Percentiles rank a stretch among this genome's conserved stretches.
phyloP scores from a whole-genome alignment of 495 filamentous ascomycete genomes.

The Hyaloscypha variabilis region DNA sequence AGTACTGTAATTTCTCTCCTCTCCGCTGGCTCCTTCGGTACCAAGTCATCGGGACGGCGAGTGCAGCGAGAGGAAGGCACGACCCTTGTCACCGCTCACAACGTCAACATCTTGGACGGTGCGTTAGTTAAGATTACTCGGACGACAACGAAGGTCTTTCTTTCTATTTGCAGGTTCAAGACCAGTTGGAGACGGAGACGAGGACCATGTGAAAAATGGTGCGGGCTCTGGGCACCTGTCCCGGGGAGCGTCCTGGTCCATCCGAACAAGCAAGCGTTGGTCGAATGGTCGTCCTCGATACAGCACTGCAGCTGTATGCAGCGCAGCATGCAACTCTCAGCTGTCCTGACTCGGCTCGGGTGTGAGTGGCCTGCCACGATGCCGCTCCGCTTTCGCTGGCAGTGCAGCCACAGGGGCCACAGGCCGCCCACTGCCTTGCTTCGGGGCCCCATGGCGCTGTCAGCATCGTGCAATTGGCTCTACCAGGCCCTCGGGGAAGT shows the following conservation, averaged over 20 bases:
- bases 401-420: not conserved
- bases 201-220: too few species aligned
- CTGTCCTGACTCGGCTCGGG: not conserved
- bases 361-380: too few species aligned
- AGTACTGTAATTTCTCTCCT: not conserved
- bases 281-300: too few species aligned
- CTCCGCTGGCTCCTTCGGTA: not conserved
- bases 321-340: not conserved
- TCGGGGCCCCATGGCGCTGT: not conserved
- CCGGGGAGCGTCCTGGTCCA: too few species aligned
- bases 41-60: not conserved
- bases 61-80: not conserved
- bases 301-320: too few species aligned
- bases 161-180: too few species aligned
- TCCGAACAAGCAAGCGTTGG: too few species aligned
- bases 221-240: too few species aligned
- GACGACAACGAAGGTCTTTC: too few species aligned
- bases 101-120: too few species aligned
- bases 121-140: not conserved
- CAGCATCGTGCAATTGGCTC: not conserved
- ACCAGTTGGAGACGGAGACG: too few species aligned
- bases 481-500: not conserved
- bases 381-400: not conserved
- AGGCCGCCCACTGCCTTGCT: not conserved
- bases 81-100: not conserved